A percentile compares a stretch with the other conserved stretches of the same genome.
These are phyloP conservation scores for Backusella mclennaniae DNA, from an alignment of 192 early-diverging fungal genomes.

Conservation along the genomic window DNA sequence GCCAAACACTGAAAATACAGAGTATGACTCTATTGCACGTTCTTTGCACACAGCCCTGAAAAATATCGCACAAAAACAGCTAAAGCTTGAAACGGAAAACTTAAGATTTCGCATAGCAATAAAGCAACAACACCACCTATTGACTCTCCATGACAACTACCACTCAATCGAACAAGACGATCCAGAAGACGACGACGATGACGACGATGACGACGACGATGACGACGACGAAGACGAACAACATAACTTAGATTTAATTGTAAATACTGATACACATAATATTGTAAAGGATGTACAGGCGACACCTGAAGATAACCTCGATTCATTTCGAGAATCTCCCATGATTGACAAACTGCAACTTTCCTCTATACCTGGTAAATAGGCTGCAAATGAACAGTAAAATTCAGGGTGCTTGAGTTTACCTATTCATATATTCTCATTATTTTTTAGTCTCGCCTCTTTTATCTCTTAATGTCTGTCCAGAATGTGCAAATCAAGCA, in stretches of 20 bases:
- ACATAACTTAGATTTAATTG: slow-evolving; percentile 7
- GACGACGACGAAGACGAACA: neutral
- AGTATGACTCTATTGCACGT: neutral
- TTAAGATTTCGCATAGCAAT: slow-evolving; percentile 17
- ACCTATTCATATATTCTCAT: neutral
- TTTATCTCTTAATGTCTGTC: slow-evolving; percentile 26
- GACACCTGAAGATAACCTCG: slow-evolving; percentile 25
- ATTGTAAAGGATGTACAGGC: slow-evolving; percentile 4
- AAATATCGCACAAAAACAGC: slow-evolving; percentile 18
- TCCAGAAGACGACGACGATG: neutral
- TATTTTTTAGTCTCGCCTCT: slow-evolving; percentile 1
- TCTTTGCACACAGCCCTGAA: slow-evolving; percentile 12
- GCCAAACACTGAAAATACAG: neutral
- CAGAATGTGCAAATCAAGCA: slow-evolving; percentile 44
- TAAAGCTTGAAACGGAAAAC: slow-evolving; percentile 25
- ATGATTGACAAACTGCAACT: slow-evolving; percentile 15
- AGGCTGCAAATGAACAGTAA: neutral
- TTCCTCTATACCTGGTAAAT: slow-evolving; percentile 10
- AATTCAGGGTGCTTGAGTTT: neutral
- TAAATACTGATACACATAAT: slow-evolving; percentile 8
- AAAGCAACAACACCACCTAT: slow-evolving; percentile 23
- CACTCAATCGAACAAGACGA: neutral
- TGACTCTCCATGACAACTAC: neutral
- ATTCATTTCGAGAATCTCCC: slow-evolving; percentile 12
- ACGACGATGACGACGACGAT: neutral